These are phyloP conservation scores for Solanum acaule DNA, from an alignment of 257 asterid genomes.

Conservation along the genomic window DNA sequence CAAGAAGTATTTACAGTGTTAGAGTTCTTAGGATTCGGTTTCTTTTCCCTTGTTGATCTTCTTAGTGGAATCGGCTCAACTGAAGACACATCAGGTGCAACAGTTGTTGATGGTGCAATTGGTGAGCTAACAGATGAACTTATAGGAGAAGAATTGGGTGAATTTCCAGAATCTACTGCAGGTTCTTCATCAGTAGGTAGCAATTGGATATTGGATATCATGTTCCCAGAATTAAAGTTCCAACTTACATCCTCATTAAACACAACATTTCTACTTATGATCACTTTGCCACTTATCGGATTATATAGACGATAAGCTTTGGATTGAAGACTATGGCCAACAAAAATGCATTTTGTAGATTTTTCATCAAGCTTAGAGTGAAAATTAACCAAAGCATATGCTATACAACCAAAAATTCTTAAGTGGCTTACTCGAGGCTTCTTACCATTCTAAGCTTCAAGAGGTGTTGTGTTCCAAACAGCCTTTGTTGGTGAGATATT, in stretches of 20 bases:
- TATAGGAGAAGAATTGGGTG: not conserved
- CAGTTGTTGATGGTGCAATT: too few species aligned
- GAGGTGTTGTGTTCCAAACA: not conserved
- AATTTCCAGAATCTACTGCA: not conserved
- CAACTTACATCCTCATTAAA: not conserved
- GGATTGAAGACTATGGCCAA: not conserved
- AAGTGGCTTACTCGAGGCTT: not conserved
- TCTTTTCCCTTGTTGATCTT: too few species aligned
- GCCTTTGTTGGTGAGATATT: conserved; percentile 1
- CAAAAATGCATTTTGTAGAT: not conserved
- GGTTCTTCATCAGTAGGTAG: not conserved
- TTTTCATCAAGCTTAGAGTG: not conserved
- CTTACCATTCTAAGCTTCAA: not conserved
- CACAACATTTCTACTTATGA: not conserved
- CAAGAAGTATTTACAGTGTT: too few species aligned
- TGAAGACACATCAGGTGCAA: not conserved
- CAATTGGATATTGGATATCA: too few species aligned
- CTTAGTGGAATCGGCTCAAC: not conserved
- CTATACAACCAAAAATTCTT: not conserved
- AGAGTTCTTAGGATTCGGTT: too few species aligned
- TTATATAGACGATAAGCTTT: not conserved
- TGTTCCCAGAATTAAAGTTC: too few species aligned
- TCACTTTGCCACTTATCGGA: not conserved
- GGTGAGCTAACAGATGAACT: too few species aligned
- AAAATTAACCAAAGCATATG: conserved; percentile 1